Evolutionary conservation across 371 early-diverging fungal genomes (phyloP), one percentile per base, ranked within the genome.

Genomic region (Mucor mucedo): DNA sequence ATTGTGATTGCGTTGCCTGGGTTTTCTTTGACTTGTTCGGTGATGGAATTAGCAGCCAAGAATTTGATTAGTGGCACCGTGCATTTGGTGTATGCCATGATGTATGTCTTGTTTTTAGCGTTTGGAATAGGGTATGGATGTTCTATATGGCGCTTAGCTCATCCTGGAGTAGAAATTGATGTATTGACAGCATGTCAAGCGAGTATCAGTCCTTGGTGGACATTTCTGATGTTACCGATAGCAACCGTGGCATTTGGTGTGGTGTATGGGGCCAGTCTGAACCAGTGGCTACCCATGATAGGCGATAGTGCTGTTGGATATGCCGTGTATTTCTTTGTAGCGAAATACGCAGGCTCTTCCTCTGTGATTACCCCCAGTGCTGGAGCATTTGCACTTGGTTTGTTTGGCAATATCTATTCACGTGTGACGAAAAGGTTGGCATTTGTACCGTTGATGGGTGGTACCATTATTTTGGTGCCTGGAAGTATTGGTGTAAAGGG

Each of bases 41-140:
- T 93, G 55, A 89, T 92, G 65, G 95, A 94, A 69, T 76, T 94
- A 11, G 82, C 90, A 2, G 90, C 93, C 9, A 85, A 90, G 14
- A 93, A 93, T 65, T 78, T 93, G 66, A 83, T 91, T 42, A 90
- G 92, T 27, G 95, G 95, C 9, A 87, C 89, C 0, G 86, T 93
- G 14, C 85, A 91, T 33, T 68, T 92, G 8, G 85, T 90, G 8
- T 85, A 90, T 64, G 88, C 92, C 2, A 64, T 95, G 16, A 78
- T 93, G 52, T 86, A 87, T 16, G 89, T 92, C 0, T 77, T 93
- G 59, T 73, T 91, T 53, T 83, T 91, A 27, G 88, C 87, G 0
- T 92, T 90, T 52, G 94, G 93, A 35, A 78, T 94, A 52, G 82
- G 86, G 0, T 84, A 92, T 41, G 94, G 94, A 9, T 70, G 73